Evolutionary conservation across 441 rosid species (phyloP).

Genomic region (Capsella rubella): DNA sequence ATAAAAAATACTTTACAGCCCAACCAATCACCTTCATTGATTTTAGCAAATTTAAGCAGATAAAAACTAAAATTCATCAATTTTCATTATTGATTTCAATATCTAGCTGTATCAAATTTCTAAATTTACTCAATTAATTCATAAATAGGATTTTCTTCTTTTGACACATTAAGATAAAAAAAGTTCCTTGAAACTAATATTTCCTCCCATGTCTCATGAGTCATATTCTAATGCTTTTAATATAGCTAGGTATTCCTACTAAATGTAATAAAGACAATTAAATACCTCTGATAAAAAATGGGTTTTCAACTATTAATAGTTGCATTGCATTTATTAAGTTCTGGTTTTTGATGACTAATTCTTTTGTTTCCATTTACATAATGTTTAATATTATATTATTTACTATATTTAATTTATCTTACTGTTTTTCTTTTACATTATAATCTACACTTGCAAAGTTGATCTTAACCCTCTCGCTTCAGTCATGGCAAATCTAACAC

Average conservation of each 20-base stretch:
- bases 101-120: neutral
- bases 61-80: neutral
- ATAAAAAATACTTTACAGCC: neutral
- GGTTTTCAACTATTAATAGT: neutral
- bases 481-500: slow-evolving; percentile 28
- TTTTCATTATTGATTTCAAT: neutral
- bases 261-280: neutral
- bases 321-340: neutral
- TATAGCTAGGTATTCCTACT: neutral
- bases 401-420: neutral
- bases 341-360: neutral
- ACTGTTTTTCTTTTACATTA: neutral
- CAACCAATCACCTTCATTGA: neutral
- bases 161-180: neutral
- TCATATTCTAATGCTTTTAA: neutral
- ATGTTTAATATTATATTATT: neutral
- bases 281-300: too few species aligned
- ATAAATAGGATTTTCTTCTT: neutral
- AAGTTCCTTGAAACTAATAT: neutral
- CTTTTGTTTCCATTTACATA: neutral
- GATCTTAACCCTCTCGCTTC: neutral
- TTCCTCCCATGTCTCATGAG: neutral
- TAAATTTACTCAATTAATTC: neutral
- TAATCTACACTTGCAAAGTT: neutral
- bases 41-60: neutral